Evolutionary conservation across 495 filamentous ascomycete genomes (phyloP).

Genomic region (Gamarada debralockiae): DNA sequence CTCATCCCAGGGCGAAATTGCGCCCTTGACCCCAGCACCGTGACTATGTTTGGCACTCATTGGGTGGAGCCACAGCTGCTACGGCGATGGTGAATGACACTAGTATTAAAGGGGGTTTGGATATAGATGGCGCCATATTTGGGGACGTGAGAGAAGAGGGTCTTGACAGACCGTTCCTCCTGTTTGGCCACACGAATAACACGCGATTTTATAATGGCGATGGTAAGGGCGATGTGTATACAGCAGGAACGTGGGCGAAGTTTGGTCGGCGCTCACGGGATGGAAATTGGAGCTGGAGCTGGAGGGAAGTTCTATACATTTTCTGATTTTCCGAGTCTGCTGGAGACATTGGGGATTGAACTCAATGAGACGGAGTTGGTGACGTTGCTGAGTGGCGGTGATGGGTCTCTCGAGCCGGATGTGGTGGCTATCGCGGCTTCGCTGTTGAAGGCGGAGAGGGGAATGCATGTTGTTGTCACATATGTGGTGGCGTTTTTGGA

Average conservation of each 20-base stretch:
- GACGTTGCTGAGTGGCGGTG: neutral
- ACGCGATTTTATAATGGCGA: too few relatives aligned
- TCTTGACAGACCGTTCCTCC: conserved; percentile 4
- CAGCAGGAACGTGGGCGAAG: too few relatives aligned
- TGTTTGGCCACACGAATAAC: conserved; percentile 4
- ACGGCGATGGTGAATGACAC: conserved; percentile 33
- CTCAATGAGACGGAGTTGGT: too few relatives aligned
- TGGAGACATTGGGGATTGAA: conserved; percentile 10
- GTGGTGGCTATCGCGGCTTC: conserved; percentile 12
- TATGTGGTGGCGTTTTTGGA: conserved; percentile 28
- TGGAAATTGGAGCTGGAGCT: conserved; percentile 27
- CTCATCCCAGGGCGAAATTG: conserved; percentile 11
- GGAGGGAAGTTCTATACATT: conserved; percentile 22
- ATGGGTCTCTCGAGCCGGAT: neutral
- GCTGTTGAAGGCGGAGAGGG: conserved; percentile 14
- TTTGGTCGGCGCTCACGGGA: conserved; percentile 14
- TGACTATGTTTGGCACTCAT: conserved; percentile 48
- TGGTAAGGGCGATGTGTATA: conserved; percentile 2
- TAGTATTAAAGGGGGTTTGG: conserved; percentile 40
- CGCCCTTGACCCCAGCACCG: conserved; percentile 23
- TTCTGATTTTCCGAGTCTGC: conserved; percentile 26
- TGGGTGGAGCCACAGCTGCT: conserved; percentile 49
- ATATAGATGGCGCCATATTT: conserved; percentile 42
- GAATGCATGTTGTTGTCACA: conserved; percentile 3
- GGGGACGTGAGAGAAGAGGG: conserved; percentile 10